Conservation (phyloP, 139 green algal genomes). For the Dunaliella sp. region DNA sequence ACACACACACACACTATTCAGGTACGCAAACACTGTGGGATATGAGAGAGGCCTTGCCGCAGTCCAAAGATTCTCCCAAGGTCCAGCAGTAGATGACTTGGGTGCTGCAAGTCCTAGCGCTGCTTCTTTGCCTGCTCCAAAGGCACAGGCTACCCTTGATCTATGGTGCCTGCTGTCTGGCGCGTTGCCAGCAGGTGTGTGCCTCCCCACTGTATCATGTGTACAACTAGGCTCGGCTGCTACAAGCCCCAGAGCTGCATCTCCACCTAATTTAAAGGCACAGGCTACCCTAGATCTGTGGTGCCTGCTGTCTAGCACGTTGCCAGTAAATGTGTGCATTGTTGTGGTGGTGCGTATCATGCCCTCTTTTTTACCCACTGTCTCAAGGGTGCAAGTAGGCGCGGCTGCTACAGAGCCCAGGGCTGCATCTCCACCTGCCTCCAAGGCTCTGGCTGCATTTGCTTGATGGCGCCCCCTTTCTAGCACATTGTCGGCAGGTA, state of each 20-base stretch:
- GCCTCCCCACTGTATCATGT: no score
- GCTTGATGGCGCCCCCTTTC: conserved; percentile 27
- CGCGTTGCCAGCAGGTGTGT: conserved; percentile 22
- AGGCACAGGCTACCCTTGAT: neutral
- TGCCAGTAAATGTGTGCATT: conserved; percentile 17
- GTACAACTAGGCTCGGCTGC: conserved; percentile 9
- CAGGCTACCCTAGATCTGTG: conserved; percentile 18
- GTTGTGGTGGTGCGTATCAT: no score
- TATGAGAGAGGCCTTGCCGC: conserved; percentile 40
- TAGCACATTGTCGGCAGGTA: no score
- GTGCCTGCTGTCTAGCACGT: conserved; percentile 20
- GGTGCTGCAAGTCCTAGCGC: conserved; percentile 6
- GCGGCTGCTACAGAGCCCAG: neutral
- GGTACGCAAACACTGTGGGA: conserved; percentile 44
- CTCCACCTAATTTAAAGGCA: neutral
- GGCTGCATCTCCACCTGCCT: neutral
- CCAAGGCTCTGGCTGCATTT: neutral
- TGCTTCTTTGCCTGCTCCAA: neutral
- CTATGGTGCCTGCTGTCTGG: conserved; percentile 31
- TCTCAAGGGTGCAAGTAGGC: no score
- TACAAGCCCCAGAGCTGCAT: neutral
- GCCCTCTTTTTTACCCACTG: no score
- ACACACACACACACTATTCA: no score
- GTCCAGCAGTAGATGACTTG: neutral
- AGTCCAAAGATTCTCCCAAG: conserved; percentile 29